phyloP scores from a whole-genome alignment of 2,329 filamentous ascomycete genomes.

The Paramyrothecium roridum region DNA sequence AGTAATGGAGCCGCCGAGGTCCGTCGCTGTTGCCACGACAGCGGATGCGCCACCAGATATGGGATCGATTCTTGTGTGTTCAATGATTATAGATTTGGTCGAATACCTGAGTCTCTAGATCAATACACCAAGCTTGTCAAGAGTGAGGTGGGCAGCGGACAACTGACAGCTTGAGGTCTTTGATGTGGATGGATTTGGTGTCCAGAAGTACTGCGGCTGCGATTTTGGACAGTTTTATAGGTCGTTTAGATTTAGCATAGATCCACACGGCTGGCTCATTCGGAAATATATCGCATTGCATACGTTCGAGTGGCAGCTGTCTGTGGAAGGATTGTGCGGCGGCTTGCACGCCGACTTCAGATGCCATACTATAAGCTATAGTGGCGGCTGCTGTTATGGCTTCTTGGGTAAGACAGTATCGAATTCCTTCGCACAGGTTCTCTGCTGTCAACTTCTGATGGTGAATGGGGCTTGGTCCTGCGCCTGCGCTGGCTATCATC shows the following conservation, averaged over 20 bases:
- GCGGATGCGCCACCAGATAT: background rate
- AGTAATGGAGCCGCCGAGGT: background rate
- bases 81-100: background rate
- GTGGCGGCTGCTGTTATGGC: slow-evolving; percentile 7
- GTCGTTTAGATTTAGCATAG: slow-evolving; percentile 2
- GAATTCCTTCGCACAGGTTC: slow-evolving; percentile 10
- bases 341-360: slow-evolving; percentile 10
- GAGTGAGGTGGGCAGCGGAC: background rate
- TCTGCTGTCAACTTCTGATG: slow-evolving; percentile 7
- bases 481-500: slow-evolving; percentile 12
- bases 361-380: slow-evolving; percentile 10
- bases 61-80: background rate
- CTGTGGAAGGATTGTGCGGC: slow-evolving; percentile 17
- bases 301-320: slow-evolving; percentile 11
- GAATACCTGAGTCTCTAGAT: background rate
- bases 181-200: slow-evolving; percentile 6
- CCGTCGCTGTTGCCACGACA: background rate
- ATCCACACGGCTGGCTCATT: slow-evolving; percentile 8
- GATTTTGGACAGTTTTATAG: slow-evolving; percentile 10
- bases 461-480: slow-evolving; percentile 9
- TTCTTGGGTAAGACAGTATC: slow-evolving; percentile 2
- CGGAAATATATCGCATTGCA: slow-evolving; percentile 11
- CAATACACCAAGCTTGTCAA: background rate
- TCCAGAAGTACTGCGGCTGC: slow-evolving; percentile 10
- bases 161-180: background rate